These are phyloP conservation scores for Cryphonectria radicalis DNA, from an alignment of 2,329 filamentous ascomycete species.

Conservation along the genomic window DNA sequence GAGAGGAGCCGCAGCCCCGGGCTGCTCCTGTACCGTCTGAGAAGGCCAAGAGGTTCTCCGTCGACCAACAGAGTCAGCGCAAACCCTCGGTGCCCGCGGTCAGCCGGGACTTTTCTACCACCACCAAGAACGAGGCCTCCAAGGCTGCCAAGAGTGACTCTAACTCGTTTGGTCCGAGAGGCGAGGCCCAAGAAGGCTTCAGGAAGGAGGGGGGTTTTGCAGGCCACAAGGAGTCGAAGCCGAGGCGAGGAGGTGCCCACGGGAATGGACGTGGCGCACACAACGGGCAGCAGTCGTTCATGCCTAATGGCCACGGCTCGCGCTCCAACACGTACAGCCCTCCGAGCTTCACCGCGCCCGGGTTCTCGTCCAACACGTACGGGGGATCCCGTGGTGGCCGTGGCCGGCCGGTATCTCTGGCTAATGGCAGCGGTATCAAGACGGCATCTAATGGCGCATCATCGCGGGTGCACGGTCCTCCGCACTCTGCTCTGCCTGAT, in stretches of 20 bases:
- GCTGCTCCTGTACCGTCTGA: constrained; percentile 22
- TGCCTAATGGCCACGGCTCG: constrained; percentile 26
- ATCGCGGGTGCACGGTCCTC: constrained; percentile 33
- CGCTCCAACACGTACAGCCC: constrained; percentile 25
- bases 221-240: constrained; percentile 24
- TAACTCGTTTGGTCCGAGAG: constrained; percentile 7
- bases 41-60: constrained; percentile 27
- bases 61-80: constrained; percentile 17
- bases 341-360: constrained; percentile 5
- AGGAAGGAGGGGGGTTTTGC: constrained; percentile 26
- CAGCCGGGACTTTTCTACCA: constrained; percentile 21
- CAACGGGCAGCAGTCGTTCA: constrained; percentile 24
- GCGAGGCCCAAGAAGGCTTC: constrained; percentile 22
- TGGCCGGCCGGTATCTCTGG: constrained; percentile 33
- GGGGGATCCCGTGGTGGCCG: constrained; percentile 44
- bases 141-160: constrained; percentile 25
- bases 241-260: constrained; percentile 25
- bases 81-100: constrained; percentile 22
- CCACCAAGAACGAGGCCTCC: constrained; percentile 23
- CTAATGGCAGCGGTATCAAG: constrained; percentile 23
- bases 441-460: constrained; percentile 29
- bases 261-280: constrained; percentile 26
- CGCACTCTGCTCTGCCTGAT: constrained; percentile 41
- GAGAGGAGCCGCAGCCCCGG: constrained; percentile 22
- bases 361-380: constrained; percentile 16